Conservation (phyloP, 495 filamentous ascomycete genomes). For the Penicillium cosmopolitanum region DNA sequence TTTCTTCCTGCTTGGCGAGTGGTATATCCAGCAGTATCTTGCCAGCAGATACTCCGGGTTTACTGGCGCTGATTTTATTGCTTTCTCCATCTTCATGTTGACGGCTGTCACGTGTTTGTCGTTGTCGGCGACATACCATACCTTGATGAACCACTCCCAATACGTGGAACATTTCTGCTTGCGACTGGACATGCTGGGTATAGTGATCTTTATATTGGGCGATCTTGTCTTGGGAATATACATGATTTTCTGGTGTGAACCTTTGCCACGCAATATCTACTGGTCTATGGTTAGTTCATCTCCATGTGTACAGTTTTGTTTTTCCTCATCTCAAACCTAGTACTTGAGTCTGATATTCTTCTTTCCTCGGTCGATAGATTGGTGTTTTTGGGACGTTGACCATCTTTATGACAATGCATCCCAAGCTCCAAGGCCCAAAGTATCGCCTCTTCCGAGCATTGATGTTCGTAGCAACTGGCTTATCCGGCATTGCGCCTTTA, state of each 20-base stretch:
- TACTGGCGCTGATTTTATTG: conserved; percentile 2
- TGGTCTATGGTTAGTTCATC: conserved; percentile 31
- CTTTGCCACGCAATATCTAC: conserved; percentile 20
- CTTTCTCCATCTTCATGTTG: conserved; percentile 32
- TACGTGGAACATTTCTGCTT: conserved; percentile 25
- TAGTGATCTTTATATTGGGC: conserved; percentile 23
- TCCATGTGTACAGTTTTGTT: conserved; percentile 9
- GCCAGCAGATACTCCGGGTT: background rate
- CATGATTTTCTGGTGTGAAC: conserved; percentile 30
- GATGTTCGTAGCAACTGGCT: conserved; percentile 52
- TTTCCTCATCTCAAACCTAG: too few relatives aligned
- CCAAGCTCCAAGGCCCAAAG: conserved; percentile 44
- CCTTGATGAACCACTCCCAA: conserved; percentile 33
- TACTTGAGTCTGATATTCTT: conserved; percentile 15
- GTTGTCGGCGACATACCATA: conserved; percentile 33
- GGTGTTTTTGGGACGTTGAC: conserved; percentile 32
- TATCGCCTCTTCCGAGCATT: conserved; percentile 47
- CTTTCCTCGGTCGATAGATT: conserved; percentile 23
- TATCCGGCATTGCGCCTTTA: conserved; percentile 52
- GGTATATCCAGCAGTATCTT: conserved; percentile 28
- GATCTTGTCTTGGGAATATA: conserved; percentile 32
- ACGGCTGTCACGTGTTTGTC: conserved; percentile 26
- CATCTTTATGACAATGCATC: conserved; percentile 39
- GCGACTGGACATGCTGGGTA: conserved; percentile 30
- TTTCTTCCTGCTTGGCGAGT: conserved; percentile 23